Percentiles rank a stretch among this genome's conserved stretches.
These are phyloP conservation scores for Filosporella fistucella DNA, from an alignment of 495 filamentous ascomycete species.

Conservation along the genomic window DNA sequence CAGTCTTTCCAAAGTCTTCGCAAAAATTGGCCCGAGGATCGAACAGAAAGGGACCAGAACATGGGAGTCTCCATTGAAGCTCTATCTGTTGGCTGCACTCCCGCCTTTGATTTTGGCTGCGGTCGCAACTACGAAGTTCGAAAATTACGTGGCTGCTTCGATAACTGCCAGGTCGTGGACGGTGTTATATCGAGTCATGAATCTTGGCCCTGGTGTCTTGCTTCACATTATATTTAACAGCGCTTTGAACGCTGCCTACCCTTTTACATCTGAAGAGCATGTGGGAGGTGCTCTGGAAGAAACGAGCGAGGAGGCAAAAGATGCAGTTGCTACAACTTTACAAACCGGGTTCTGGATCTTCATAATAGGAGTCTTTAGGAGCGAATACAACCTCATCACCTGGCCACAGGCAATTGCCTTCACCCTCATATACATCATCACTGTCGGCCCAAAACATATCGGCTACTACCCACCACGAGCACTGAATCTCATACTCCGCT, in stretches of 20 bases:
- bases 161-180: conserved; percentile 11
- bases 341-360: conserved; percentile 17
- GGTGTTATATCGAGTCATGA: conserved; percentile 1
- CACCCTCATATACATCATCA: conserved; percentile 12
- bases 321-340: conserved; percentile 10
- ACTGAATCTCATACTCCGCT: conserved; percentile 7
- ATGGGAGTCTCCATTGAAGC: conserved; percentile 15
- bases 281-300: conserved; percentile 17
- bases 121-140: conserved; percentile 14
- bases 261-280: conserved; percentile 9
- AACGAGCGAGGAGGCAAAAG: background rate
- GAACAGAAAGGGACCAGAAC: conserved; percentile 5
- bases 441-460: conserved; percentile 17
- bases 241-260: conserved; percentile 13
- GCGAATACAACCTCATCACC: conserved; percentile 11
- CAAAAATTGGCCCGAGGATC: conserved; percentile 16
- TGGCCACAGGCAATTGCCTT: conserved; percentile 18
- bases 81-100: conserved; percentile 16
- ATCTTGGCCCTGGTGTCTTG: conserved; percentile 7
- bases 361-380: conserved; percentile 9
- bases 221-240: conserved; percentile 10
- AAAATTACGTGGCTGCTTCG: conserved; percentile 9
- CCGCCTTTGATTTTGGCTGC: conserved; percentile 11
- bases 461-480: conserved; percentile 20
- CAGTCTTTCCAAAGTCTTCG: conserved; percentile 13